Base-by-base conservation (phyloP, 495 filamentous ascomycete species). In the Xylaria bambusicola region DNA sequence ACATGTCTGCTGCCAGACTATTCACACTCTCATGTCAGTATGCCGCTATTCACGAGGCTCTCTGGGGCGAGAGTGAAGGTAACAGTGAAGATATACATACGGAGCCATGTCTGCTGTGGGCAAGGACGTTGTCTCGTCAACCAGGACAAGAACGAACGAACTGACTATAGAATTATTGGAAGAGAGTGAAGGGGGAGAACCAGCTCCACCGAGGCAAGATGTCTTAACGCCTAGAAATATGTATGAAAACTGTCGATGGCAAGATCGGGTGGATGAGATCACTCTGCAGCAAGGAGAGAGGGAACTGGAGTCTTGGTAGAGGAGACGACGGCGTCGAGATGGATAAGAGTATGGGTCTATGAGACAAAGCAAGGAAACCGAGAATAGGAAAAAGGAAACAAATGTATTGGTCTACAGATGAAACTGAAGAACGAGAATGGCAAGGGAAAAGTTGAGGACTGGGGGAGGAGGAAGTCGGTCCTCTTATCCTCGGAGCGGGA, bases 1-100 rank as follows among this genome's bases (percentile, higher is more conserved):
- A 68, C 70, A 80, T 73, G 73, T 73, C 77, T 72, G 68, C 73
- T 77, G 67, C 77, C 72, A 79, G 75, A 78, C 77, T 80, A 44
- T 35, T 51, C 23, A 12, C 6, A 9, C 50, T 33, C 8, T 35
- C 13, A 6, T 66, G 66, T 74, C 66, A 75, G 70, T 63, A 20
- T 24, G 0, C 18, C 27, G 20, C 35, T 23, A 18, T n/a, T 40
- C 3, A n/a, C 51, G 17, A 6, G 12, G 6, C 26, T 46, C 1
- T n/a, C n/a, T n/a, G n/a, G n/a, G n/a, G 27, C 29, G 38, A 12
- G 49, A 46, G 41, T 21, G 8, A 29, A 31, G 29, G 44, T 33
- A 42, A 35, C 45, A 10, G 15, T 52, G 51, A 47, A 31, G 44
- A 23, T 20, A n/a, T 46, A 77, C 77, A 73, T 69, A 80, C 77